Evolutionary conservation across 306 rosid genomes (phyloP).

Genomic region (Nissolia schottii): DNA sequence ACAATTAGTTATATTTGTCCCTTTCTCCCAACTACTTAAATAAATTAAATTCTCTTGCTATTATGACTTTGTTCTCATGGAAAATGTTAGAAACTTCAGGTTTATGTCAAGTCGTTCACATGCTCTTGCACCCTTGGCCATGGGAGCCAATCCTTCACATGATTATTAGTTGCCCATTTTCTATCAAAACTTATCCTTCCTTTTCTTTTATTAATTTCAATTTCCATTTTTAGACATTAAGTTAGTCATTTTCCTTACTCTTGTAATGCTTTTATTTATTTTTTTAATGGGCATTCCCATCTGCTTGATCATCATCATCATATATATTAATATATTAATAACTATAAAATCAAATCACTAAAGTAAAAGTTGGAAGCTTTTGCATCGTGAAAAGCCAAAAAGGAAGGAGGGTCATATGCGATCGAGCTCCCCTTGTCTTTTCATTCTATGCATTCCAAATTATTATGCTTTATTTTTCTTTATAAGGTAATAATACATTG

Average conservation of each 20-base stretch:
- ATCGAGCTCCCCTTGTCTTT: not conserved
- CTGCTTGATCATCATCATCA: not conserved
- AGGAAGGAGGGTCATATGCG: not conserved
- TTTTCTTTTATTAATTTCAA: not conserved
- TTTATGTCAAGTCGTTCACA: conserved; percentile 27
- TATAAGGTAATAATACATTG: not conserved
- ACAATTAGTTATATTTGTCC: not conserved
- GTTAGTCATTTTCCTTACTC: not conserved
- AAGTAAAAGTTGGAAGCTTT: not conserved
- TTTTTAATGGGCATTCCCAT: not conserved
- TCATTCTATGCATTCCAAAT: not conserved
- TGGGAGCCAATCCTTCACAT: conserved; percentile 4
- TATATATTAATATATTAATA: too few species aligned
- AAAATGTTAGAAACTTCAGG: conserved; percentile 22
- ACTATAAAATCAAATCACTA: not conserved
- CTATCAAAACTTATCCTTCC: not conserved
- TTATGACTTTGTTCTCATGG: not conserved
- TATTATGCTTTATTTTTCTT: not conserved
- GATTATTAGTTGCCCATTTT: conserved; percentile 20
- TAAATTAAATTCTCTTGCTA: not conserved
- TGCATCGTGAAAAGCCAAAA: not conserved
- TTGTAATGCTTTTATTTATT: not conserved
- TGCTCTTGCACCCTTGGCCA: conserved; percentile 11
- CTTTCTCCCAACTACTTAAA: not conserved
- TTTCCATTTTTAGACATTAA: not conserved